Evolutionary conservation across 2,329 filamentous ascomycete species (phyloP).

Genomic region (Sporothrix phasma): DNA sequence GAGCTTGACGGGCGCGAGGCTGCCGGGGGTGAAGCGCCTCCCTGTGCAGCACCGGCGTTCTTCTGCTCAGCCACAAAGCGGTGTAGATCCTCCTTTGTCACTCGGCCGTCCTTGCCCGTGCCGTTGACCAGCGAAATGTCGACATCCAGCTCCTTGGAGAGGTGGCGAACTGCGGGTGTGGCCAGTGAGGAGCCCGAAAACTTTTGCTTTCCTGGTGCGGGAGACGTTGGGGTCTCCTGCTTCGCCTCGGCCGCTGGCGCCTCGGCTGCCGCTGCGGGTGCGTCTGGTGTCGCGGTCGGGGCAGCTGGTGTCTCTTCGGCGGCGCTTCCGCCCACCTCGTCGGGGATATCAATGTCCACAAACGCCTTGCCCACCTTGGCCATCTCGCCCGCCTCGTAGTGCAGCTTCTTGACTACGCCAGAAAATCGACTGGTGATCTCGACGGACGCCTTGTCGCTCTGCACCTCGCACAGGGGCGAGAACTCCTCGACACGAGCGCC

Average conservation of each 20-base stretch:
- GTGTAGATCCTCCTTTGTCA: slow-evolving; percentile 86
- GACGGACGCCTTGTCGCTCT: slow-evolving; percentile 86
- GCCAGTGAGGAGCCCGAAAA: slow-evolving; percentile 57
- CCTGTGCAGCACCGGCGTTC: slow-evolving; percentile 19
- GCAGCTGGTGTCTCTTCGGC: slow-evolving; percentile 14
- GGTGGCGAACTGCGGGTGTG: slow-evolving; percentile 83
- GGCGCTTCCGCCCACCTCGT: slow-evolving; percentile 44
- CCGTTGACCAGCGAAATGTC: slow-evolving; percentile 71
- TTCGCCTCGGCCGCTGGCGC: neutral
- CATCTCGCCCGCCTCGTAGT: slow-evolving; percentile 95
- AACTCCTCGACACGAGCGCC: slow-evolving; percentile 95
- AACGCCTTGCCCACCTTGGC: slow-evolving; percentile 90
- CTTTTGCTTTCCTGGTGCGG: slow-evolving; percentile 40
- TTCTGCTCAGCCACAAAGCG: slow-evolving; percentile 52
- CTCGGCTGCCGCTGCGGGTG: slow-evolving; percentile 17
- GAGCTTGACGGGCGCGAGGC: slow-evolving; percentile 21
- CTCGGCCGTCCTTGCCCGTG: slow-evolving; percentile 82
- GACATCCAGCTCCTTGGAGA: slow-evolving; percentile 70
- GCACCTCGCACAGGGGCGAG: slow-evolving; percentile 94
- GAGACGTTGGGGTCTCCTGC: neutral
- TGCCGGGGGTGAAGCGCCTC: neutral
- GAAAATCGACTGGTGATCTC: slow-evolving; percentile 95
- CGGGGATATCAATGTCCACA: slow-evolving; percentile 88
- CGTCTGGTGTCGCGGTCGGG: slow-evolving; percentile 1
- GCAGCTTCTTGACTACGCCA: slow-evolving; percentile 88